These are phyloP conservation scores for Digitaria exilis DNA, from an alignment of 202 grass and related monocot genomes.

Conservation along the genomic window DNA sequence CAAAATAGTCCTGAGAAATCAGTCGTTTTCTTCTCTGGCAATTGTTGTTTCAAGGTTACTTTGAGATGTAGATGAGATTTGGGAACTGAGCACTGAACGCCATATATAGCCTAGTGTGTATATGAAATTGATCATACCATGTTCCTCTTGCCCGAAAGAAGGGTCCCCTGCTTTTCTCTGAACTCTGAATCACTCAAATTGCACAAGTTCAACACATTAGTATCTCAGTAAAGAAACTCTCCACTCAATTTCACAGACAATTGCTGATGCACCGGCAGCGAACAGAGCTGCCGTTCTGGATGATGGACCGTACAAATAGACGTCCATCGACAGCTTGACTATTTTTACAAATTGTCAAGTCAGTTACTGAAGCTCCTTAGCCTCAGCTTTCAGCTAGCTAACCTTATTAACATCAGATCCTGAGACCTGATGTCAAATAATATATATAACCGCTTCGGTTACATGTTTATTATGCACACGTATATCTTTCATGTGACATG, in stretches of 20 bases:
- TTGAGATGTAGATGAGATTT: too few relatives aligned
- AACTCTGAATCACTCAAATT: too few relatives aligned
- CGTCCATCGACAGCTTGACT: constrained; percentile 54
- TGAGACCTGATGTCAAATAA: constrained; percentile 48
- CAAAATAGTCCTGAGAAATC: constrained; percentile 26
- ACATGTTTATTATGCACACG: constrained; percentile 57
- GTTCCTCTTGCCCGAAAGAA: not conserved
- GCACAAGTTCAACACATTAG: not conserved
- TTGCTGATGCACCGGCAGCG: constrained; percentile 43
- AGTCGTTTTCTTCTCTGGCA: constrained; percentile 1
- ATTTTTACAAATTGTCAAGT: constrained; percentile 72
- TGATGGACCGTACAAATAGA: constrained; percentile 60
- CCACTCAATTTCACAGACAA: constrained; percentile 51
- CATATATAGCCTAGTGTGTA: constrained; percentile 17
- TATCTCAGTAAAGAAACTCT: constrained; percentile 31
- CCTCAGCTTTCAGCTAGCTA: constrained; percentile 71
- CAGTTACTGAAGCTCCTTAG: constrained; percentile 59
- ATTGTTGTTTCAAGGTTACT: too few relatives aligned
- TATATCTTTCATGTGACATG: constrained; percentile 40
- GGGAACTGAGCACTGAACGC: constrained; percentile 25
- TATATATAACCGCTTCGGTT: constrained; percentile 64
- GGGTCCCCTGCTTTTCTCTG: too few relatives aligned
- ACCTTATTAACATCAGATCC: constrained; percentile 55
- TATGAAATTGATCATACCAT: not conserved
- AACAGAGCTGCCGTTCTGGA: constrained; percentile 49